Evolutionary conservation across 768 basidiomycete genomes (phyloP).

Genomic region (Cystoderma amianthinum): DNA sequence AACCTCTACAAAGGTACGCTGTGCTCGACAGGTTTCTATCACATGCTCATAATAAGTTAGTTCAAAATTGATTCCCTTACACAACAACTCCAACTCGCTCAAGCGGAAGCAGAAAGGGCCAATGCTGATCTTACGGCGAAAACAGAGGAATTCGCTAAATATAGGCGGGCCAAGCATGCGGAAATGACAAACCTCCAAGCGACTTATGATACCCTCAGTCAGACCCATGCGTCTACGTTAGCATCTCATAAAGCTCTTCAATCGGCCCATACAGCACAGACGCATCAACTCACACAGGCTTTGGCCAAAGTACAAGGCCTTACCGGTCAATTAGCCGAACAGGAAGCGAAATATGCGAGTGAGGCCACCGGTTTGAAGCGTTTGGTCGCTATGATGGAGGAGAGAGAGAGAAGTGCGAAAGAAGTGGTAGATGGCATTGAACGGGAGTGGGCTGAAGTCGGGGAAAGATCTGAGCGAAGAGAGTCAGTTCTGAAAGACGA

Average conservation of each 20-base stretch:
- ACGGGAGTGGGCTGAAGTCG: constrained; percentile 71
- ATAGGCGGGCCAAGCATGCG: constrained; percentile 74
- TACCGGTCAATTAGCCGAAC: constrained; percentile 73
- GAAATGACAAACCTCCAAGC: constrained; percentile 74
- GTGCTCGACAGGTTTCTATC: constrained; percentile 1
- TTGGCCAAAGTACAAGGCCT: constrained; percentile 70
- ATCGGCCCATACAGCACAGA: constrained; percentile 61
- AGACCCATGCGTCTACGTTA: constrained; percentile 60
- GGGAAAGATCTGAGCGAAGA: constrained; percentile 59
- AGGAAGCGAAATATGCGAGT: constrained; percentile 74
- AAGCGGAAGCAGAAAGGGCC: constrained; percentile 68
- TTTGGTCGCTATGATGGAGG: constrained; percentile 80
- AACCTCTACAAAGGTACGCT: constrained; percentile 64
- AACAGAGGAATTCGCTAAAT: constrained; percentile 78
- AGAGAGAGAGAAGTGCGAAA: constrained; percentile 80
- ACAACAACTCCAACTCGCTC: constrained; percentile 75
- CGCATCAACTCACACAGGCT: constrained; percentile 72
- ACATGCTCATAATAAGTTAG: constrained; percentile 25
- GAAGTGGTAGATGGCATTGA: constrained; percentile 79
- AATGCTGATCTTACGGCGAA: constrained; percentile 63
- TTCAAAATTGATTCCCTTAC: constrained; percentile 82
- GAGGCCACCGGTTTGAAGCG: constrained; percentile 72
- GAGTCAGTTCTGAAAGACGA: constrained; percentile 66
- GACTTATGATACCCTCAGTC: constrained; percentile 64
- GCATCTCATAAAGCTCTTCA: constrained; percentile 69